Percentiles rank a stretch among this genome's conserved stretches.
phyloP scores from a whole-genome alignment of 78 protist genomes.

The Protostelium mycophagum region DNA sequence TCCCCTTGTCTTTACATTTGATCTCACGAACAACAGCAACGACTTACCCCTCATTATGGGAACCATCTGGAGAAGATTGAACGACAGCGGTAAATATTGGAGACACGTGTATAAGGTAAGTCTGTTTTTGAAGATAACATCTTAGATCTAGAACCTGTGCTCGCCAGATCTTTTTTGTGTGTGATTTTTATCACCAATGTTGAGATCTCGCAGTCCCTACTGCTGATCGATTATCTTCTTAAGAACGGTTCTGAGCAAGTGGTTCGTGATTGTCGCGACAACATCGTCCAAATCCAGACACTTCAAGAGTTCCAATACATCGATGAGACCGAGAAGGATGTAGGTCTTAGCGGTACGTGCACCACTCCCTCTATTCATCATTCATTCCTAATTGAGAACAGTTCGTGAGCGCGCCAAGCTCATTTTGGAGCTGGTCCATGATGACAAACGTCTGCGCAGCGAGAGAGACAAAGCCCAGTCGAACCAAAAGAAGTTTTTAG shows the following conservation, averaged over 20 bases:
- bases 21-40: not conserved
- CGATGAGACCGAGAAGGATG: conserved; percentile 59
- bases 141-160: not conserved
- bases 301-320: conserved; percentile 57
- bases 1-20: not conserved
- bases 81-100: conserved; percentile 67
- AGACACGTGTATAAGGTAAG: conserved; percentile 57
- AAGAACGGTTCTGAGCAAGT: conserved; percentile 66
- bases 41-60: conserved; percentile 63
- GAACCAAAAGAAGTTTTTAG: conserved; percentile 48
- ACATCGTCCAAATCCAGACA: conserved; percentile 57
- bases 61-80: conserved; percentile 58
- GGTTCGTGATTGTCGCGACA: conserved; percentile 56
- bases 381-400: not conserved
- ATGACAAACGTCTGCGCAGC: conserved; percentile 47
- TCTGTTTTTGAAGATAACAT: not conserved
- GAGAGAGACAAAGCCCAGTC: conserved; percentile 55
- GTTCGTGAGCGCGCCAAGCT: conserved; percentile 62
- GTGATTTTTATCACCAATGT: not conserved
- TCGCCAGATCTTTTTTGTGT: not conserved
- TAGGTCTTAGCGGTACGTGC: conserved; percentile 57
- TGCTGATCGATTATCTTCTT: conserved; percentile 50
- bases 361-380: not conserved
- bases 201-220: conserved; percentile 23
- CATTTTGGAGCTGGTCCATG: conserved; percentile 52